phyloP scores from a whole-genome alignment of 768 basidiomycete genomes.

The Leucocoprinus leucothites region DNA sequence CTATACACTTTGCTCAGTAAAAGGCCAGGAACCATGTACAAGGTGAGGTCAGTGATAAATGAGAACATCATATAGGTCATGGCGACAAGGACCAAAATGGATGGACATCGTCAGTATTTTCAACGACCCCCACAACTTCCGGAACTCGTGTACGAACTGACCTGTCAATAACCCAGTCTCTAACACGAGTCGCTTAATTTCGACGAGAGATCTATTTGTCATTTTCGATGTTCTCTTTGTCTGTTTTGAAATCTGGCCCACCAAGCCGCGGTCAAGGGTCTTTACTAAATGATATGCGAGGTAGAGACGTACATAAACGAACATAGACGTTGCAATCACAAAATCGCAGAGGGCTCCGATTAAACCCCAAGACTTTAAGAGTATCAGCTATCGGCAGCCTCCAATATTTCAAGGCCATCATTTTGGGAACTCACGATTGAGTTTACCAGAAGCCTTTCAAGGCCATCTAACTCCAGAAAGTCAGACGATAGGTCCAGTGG shows the following conservation, averaged over 20 bases:
- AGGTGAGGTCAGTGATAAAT: no score
- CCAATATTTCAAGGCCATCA: no score
- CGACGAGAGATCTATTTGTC: background rate
- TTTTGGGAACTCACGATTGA: background rate
- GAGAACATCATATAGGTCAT: no score
- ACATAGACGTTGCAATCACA: conserved; percentile 3
- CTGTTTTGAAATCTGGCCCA: background rate
- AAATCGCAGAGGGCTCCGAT: background rate
- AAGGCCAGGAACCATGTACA: background rate
- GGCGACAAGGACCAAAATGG: no score
- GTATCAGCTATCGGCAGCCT: background rate
- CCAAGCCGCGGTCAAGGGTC: no score
- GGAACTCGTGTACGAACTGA: no score
- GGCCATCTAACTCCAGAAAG: background rate
- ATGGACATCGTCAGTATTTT: no score
- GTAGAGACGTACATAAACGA: background rate
- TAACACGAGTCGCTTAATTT: conserved; percentile 3
- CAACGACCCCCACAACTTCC: no score
- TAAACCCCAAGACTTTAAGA: background rate
- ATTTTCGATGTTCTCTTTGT: background rate
- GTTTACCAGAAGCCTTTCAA: background rate
- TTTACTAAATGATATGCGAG: background rate
- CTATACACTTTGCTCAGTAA: background rate
- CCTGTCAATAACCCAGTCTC: conserved; percentile 7
- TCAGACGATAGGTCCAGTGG: no score